Base-by-base conservation (phyloP, 164 flowering plant species). In the Vitis rotundifolia region DNA sequence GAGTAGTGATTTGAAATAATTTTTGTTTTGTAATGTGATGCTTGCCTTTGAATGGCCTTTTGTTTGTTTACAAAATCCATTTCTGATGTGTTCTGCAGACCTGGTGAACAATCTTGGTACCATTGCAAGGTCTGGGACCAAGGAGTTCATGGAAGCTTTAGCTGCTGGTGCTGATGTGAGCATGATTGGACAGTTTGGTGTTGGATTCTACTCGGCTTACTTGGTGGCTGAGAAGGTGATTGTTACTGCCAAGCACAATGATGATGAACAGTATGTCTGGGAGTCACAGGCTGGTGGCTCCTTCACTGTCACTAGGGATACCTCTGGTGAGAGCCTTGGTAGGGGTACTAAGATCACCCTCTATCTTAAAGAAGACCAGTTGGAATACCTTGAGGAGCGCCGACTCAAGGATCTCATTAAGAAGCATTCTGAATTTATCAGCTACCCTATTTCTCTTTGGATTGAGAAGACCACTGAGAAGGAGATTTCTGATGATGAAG, bases 161-260 rank as follows among this genome's bases (percentile, higher is more conserved):
- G 66, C 66, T 19, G 50, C 66, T 8, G 66, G 66, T 16, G 66
- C 66, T 1, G 66, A 63, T 49, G 66, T 63, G 22, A 63, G 66
- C 66, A 63, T 63, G 66, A 37, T 37, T 3, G 44, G 44, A 37
- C 44, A 37, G 44, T 37, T 37, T 6, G 44, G 44, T 37, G 44
- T 37, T 37, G 44, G 44, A 6, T 37, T 37, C 44, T 37, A 37
- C 44, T 37, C 44, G 5, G 44, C 44, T 9, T 63, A 63, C 13
- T 63, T 63, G 66, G 66, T 63, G n/a, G 66, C 66, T 11, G 66
- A 63, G 51, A 63, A 63, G 66, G 66, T 63, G 9, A 63, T 63
- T 44, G 66, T 63, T 12, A 63, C 66, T 26, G 0, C 66, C 49
- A 63, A 63, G 66, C 66, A 63, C 53, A 63, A 63, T 49, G 66